Percentiles rank a stretch among this genome's conserved stretches.
Conservation (phyloP, 192 early-diverging fungal species). For the Linnemannia exigua region DNA sequence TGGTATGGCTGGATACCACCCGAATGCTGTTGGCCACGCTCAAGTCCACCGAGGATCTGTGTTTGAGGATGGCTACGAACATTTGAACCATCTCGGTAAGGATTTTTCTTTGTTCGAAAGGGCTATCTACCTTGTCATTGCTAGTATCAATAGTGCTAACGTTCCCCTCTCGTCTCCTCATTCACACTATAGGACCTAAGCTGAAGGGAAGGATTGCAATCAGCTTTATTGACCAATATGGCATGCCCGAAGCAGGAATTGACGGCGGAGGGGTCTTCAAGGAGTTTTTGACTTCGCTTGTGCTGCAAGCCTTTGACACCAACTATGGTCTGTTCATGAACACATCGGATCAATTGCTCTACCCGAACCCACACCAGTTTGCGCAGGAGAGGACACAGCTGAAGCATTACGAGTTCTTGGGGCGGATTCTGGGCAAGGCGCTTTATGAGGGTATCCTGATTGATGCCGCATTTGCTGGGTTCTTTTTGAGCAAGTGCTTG, state of each 20-base stretch:
- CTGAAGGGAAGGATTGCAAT: slow-evolving; percentile 89
- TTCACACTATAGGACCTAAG: slow-evolving; percentile 59
- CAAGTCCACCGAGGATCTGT: slow-evolving; percentile 80
- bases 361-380: slow-evolving; percentile 77
- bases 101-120: neutral
- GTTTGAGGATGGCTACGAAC: slow-evolving; percentile 91
- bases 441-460: slow-evolving; percentile 90
- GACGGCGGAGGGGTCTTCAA: slow-evolving; percentile 99
- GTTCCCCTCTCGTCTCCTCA: neutral
- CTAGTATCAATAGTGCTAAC: neutral
- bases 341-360: slow-evolving; percentile 78
- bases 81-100: slow-evolving; percentile 76
- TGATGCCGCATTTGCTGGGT: slow-evolving; percentile 86
- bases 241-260: slow-evolving; percentile 90
- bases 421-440: slow-evolving; percentile 87
- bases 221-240: slow-evolving; percentile 87
- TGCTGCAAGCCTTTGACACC: slow-evolving; percentile 82
- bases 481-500: slow-evolving; percentile 84
- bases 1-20: slow-evolving; percentile 19
- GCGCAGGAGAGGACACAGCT: slow-evolving; percentile 65
- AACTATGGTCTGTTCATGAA: slow-evolving; percentile 75
- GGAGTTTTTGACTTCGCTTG: slow-evolving; percentile 90
- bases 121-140: neutral
- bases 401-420: slow-evolving; percentile 81
- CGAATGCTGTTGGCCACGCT: slow-evolving; percentile 54